Percentiles rank a stretch among this genome's conserved stretches.
These are phyloP conservation scores for Noccaea caerulescens DNA, from an alignment of 345 rosid species.

Conservation along the genomic window DNA sequence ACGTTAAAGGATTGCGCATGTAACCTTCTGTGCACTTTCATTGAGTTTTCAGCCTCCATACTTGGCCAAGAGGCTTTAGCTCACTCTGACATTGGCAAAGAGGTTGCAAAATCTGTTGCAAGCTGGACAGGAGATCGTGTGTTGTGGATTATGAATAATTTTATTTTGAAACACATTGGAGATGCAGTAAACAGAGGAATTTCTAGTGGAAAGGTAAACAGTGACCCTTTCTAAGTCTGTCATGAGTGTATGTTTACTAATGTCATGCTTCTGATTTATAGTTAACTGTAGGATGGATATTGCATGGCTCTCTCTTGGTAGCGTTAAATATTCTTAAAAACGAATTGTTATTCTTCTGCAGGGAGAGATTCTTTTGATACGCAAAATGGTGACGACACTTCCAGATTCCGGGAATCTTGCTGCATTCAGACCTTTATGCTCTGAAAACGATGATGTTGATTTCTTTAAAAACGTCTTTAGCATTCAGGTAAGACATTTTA, in stretches of 20 bases:
- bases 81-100: conserved; percentile 38
- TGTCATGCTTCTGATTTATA: neutral
- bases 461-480: conserved; percentile 75
- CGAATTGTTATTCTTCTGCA: conserved; percentile 13
- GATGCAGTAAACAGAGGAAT: conserved; percentile 57
- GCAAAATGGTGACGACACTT: conserved; percentile 69
- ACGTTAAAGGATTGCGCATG: conserved; percentile 69
- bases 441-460: conserved; percentile 78
- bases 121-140: conserved; percentile 60
- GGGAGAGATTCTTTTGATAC: conserved; percentile 83
- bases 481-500: conserved; percentile 56
- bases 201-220: conserved; percentile 56
- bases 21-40: conserved; percentile 60
- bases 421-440: conserved; percentile 62
- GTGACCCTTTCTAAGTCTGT: too few species aligned
- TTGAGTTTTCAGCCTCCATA: conserved; percentile 62
- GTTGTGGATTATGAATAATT: conserved; percentile 56
- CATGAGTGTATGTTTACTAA: too few species aligned
- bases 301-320: neutral
- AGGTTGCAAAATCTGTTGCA: conserved; percentile 40
- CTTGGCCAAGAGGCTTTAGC: conserved; percentile 44
- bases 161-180: conserved; percentile 69
- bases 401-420: conserved; percentile 60
- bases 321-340: neutral
- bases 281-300: neutral